Percentiles rank a stretch among this genome's conserved stretches.
Conservation (phyloP, 2,329 filamentous ascomycete genomes). For the Fusarium keratoplasticum region DNA sequence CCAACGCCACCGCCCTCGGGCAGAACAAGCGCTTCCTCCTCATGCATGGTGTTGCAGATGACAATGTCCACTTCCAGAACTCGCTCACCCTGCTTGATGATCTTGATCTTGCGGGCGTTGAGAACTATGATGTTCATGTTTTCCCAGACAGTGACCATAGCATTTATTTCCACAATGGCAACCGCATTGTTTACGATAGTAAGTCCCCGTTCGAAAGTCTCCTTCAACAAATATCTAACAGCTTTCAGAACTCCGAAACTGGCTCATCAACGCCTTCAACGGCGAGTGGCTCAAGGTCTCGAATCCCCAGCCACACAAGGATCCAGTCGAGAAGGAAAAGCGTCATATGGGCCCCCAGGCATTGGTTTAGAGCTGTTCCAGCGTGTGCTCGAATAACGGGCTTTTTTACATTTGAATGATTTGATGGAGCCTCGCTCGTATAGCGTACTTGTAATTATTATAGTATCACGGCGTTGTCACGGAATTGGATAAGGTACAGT, state of each 20-base stretch:
- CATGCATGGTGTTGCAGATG: slow-evolving; percentile 96
- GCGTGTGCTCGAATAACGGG: not conserved
- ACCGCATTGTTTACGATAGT: slow-evolving; percentile 93
- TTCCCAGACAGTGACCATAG: slow-evolving; percentile 97
- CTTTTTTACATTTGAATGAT: not conserved
- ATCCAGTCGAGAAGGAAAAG: slow-evolving; percentile 41
- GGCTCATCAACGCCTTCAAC: slow-evolving; percentile 98
- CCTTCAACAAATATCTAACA: slow-evolving; percentile 1
- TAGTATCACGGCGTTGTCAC: slow-evolving; percentile 21
- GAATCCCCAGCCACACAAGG: slow-evolving; percentile 60
- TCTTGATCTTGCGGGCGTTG: slow-evolving; percentile 81
- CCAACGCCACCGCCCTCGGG: slow-evolving; percentile 77
- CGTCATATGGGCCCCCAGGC: slow-evolving; percentile 7
- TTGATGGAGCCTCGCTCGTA: not conserved
- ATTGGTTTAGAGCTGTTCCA: not conserved
- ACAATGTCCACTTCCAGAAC: slow-evolving; percentile 98
- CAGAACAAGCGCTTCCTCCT: slow-evolving; percentile 88
- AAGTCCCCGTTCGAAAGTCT: slow-evolving; percentile 55
- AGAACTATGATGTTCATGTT: slow-evolving; percentile 97
- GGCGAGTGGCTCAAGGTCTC: slow-evolving; percentile 84
- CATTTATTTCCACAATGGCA: slow-evolving; percentile 95
- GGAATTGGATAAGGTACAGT: slow-evolving; percentile 3
- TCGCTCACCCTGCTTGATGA: slow-evolving; percentile 88
- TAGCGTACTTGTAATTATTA: not conserved
- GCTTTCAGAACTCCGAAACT: slow-evolving; percentile 78